phyloP scores from a whole-genome alignment of 352 stramenopile genomes.

The Globisporangium takayamanum region DNA sequence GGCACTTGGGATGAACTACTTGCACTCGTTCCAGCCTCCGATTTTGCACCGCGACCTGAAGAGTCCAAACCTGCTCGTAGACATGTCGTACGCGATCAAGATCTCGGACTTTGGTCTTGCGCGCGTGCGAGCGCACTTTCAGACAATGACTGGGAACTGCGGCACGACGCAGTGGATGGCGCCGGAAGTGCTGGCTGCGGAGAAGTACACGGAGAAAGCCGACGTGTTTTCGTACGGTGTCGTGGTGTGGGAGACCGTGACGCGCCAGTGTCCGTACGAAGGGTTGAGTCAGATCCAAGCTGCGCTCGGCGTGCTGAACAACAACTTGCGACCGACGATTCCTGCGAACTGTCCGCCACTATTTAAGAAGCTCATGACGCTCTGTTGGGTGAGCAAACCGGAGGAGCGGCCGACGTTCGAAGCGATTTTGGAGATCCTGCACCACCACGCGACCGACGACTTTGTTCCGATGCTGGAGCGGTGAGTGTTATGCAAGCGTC shows the following conservation, averaged over 20 bases:
- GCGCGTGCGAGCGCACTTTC: conserved; percentile 74
- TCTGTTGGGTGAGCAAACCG: conserved; percentile 71
- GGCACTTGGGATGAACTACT: conserved; percentile 83
- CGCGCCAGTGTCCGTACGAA: conserved; percentile 87
- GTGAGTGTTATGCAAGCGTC: not conserved
- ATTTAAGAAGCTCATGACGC: conserved; percentile 83
- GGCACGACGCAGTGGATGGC: conserved; percentile 87
- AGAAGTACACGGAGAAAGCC: conserved; percentile 86
- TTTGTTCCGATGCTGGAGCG: conserved; percentile 12
- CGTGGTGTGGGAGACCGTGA: conserved; percentile 87
- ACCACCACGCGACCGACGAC: conserved; percentile 15
- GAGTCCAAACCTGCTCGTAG: conserved; percentile 78
- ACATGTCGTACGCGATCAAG: conserved; percentile 77
- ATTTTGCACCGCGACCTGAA: conserved; percentile 87
- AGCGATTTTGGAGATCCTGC: conserved; percentile 69
- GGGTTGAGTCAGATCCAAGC: conserved; percentile 88
- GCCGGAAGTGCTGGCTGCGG: conserved; percentile 69
- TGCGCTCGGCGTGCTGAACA: conserved; percentile 81
- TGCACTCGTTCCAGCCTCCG: conserved; percentile 81
- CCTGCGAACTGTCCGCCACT: conserved; percentile 62
- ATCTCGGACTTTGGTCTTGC: conserved; percentile 87
- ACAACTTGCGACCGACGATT: conserved; percentile 81
- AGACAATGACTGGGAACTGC: conserved; percentile 87
- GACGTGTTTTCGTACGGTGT: conserved; percentile 86
- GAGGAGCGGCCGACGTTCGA: conserved; percentile 80